Percentiles rank a stretch among this genome's conserved stretches.
Evolutionary conservation across 805 yeast species (phyloP).

Genomic region (Candida quercuum): DNA sequence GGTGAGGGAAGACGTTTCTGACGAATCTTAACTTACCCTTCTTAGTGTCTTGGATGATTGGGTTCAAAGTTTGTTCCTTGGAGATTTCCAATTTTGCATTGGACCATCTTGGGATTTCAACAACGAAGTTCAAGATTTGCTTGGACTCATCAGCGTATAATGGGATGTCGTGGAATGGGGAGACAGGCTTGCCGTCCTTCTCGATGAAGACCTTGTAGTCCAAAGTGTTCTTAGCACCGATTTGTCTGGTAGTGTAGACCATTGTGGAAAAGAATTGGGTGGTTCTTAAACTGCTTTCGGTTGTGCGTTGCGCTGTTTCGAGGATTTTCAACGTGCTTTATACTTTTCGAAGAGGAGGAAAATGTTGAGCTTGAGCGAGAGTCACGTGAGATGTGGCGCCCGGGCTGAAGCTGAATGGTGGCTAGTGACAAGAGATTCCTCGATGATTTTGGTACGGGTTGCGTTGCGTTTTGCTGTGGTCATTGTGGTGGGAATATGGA

Average conservation of each 20-base stretch:
- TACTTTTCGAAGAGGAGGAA: too few relatives aligned
- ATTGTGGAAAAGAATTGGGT: too few relatives aligned
- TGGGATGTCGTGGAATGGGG: slow-evolving; percentile 82
- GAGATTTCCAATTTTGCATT: slow-evolving; percentile 81
- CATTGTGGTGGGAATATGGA: neutral
- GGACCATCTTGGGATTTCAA: slow-evolving; percentile 77
- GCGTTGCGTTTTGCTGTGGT: too few relatives aligned
- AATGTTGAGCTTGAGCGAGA: too few relatives aligned
- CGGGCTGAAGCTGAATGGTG: too few relatives aligned
- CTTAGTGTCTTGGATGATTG: slow-evolving; percentile 75
- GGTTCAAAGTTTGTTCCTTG: slow-evolving; percentile 54
- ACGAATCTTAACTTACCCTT: slow-evolving; percentile 74
- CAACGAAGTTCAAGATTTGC: slow-evolving; percentile 55
- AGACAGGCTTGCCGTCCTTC: slow-evolving; percentile 88
- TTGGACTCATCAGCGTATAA: slow-evolving; percentile 37
- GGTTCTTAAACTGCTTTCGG: too few relatives aligned
- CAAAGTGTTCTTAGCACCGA: slow-evolving; percentile 89
- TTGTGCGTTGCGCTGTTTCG: too few relatives aligned
- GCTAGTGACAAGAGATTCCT: too few relatives aligned
- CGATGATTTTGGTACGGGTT: too few relatives aligned
- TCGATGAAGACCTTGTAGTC: slow-evolving; percentile 91
- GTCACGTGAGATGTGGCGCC: too few relatives aligned
- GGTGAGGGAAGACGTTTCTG: slow-evolving; percentile 73
- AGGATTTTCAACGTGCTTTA: too few relatives aligned
- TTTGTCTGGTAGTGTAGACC: slow-evolving; percentile 1